These are phyloP conservation scores for Botrytis deweyae DNA, from an alignment of 2,329 filamentous ascomycete species.

Conservation along the genomic window DNA sequence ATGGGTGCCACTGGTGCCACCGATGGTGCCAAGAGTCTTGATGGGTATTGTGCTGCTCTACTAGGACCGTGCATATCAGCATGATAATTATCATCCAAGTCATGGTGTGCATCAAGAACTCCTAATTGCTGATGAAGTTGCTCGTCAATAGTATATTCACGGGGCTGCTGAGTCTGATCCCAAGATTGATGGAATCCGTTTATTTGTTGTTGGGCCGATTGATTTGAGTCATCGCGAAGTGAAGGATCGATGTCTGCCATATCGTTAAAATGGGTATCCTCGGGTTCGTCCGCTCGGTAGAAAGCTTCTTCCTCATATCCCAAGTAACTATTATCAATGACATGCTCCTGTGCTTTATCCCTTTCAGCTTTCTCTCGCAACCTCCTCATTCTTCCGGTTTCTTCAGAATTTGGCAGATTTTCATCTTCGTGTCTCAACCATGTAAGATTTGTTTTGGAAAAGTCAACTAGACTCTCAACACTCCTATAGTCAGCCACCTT, in stretches of 20 bases:
- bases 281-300: conserved; percentile 14
- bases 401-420: conserved; percentile 43
- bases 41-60: conserved; percentile 28
- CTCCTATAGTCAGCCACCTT: conserved; percentile 88
- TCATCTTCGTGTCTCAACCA: conserved; percentile 69
- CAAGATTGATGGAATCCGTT: not conserved
- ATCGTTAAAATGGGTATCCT: conserved; percentile 25
- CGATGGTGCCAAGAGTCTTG: conserved; percentile 31
- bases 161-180: not conserved
- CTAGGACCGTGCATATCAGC: conserved; percentile 11
- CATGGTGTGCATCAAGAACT: conserved; percentile 25
- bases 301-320: conserved; percentile 23
- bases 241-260: conserved; percentile 37
- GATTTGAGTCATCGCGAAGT: conserved; percentile 27
- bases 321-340: conserved; percentile 31
- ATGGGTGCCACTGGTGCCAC: conserved; percentile 30
- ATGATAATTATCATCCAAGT: conserved; percentile 27
- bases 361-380: conserved; percentile 39
- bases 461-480: conserved; percentile 87
- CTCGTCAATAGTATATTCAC: not conserved
- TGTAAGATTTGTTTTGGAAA: conserved; percentile 79
- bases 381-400: conserved; percentile 41
- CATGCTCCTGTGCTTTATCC: conserved; percentile 35
- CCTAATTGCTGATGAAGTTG: conserved; percentile 13
- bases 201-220: not conserved